Evolutionary conservation across 2,329 filamentous ascomycete species (phyloP), one percentile per base, ranked within the genome.

Genomic region (Metarhizium brunneum): DNA sequence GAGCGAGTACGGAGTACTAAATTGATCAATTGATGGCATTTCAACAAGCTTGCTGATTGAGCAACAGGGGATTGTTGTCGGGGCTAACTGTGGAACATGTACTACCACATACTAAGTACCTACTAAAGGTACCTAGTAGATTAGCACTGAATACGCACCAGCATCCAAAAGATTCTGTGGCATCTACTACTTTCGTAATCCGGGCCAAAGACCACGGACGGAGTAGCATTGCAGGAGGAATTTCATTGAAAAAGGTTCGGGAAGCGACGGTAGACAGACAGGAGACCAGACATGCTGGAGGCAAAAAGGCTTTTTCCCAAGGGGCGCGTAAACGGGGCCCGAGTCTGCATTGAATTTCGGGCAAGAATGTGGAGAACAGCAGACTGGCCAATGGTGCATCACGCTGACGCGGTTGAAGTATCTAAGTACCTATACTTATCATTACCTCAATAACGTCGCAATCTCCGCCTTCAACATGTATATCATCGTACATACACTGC

Each of bases 341-440:
- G 32, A 20, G 49, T 25, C 11, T 36, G n/a, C 42, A 45, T 45
- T 45, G 42, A 18, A 20, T 6, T 20, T 25, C 11, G 35, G 49
- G 38, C 32, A 51, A 51, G 49, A 51, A 51, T 51, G 49, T 51
- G 48, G 25, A n/a, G 49, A 51, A 40, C 35, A 42, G 49, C 35
- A 8, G 32, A 40, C 32, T 25, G 49, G 16, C 49, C 35, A 51
- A 42, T 51, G 6, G 35, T 40, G 16, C 10, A 25, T 8, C 35
- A 45, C n/a, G 14, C n/a, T 35, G 42, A 18, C 18, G 3, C 20
- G 16, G 42, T 45, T 4, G 8, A 45, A 45, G 42, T 45, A 10
- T 14, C n/a, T 2, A 45, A 2, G n/a, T 45, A 45, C n/a, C 16
- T 16, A 2, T 45, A 45, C 42, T 16, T 16, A 11, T 16, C 25